Evolutionary conservation across 2,329 filamentous ascomycete species (phyloP).

Genomic region (Neonectria sp.): DNA sequence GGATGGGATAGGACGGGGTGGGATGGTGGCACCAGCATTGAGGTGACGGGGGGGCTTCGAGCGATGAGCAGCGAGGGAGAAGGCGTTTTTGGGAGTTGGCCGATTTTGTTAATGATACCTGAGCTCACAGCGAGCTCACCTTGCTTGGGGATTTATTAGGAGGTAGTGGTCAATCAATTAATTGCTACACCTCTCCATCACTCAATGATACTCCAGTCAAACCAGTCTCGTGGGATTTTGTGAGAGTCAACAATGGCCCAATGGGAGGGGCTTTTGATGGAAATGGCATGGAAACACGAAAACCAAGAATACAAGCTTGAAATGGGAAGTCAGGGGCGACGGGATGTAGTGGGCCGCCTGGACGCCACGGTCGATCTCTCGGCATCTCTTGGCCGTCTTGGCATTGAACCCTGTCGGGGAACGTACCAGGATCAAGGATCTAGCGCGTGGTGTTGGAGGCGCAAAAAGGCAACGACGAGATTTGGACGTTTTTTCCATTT

Average conservation of each 20-base stretch:
- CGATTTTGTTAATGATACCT: conserved; percentile 47
- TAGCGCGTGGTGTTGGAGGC: background rate
- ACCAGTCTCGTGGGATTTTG: background rate
- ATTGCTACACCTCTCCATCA: background rate
- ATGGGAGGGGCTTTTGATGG: too few species aligned
- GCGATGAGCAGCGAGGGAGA: conserved; percentile 23
- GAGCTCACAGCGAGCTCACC: conserved; percentile 44
- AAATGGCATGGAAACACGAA: too few species aligned
- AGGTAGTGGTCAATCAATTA: background rate
- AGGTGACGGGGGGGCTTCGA: conserved; percentile 16
- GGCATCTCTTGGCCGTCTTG: conserved; percentile 46
- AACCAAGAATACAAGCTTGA: background rate
- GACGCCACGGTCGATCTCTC: conserved; percentile 38
- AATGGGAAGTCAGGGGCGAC: conserved; percentile 6
- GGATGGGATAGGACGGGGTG: conserved; percentile 4
- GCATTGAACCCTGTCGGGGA: conserved; percentile 24
- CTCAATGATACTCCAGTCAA: background rate
- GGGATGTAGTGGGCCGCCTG: background rate
- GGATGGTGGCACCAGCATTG: conserved; percentile 4
- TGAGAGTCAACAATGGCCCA: too few species aligned
- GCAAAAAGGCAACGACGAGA: conserved; percentile 3
- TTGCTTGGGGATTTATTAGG: conserved; percentile 20
- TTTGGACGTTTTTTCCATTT: background rate
- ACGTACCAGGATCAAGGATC: background rate
- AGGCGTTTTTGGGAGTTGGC: conserved; percentile 43